Percentiles rank a stretch among this genome's conserved stretches.
Evolutionary conservation across 352 stramenopile species (phyloP).

Genomic region (Pythium inflatum): DNA sequence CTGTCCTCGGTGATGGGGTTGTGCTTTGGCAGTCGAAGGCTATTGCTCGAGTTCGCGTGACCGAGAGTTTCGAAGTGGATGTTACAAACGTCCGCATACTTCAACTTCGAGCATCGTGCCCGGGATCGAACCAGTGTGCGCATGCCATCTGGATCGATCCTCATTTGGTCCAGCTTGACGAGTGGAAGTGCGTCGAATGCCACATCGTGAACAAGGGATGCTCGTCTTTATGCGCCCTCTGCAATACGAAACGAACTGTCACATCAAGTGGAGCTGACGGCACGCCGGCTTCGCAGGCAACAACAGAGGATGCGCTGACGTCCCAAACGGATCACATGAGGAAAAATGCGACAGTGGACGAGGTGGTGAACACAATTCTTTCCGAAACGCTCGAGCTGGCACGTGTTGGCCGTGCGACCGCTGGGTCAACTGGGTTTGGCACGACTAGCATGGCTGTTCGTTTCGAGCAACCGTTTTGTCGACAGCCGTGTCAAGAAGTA

Average conservation of each 20-base stretch:
- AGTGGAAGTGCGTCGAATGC: conserved; percentile 74
- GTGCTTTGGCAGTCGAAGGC: conserved; percentile 79
- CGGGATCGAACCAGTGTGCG: conserved; percentile 77
- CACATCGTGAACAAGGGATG: conserved; percentile 74
- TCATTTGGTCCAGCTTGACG: conserved; percentile 61
- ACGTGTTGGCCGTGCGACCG: conserved; percentile 10
- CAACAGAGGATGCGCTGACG: not conserved
- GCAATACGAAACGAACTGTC: conserved; percentile 16
- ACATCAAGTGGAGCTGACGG: no score
- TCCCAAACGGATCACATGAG: not conserved
- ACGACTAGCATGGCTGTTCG: conserved; percentile 10
- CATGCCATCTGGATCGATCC: conserved; percentile 85
- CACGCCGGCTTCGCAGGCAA: not conserved
- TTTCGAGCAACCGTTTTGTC: conserved; percentile 82
- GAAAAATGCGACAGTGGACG: conserved; percentile 7
- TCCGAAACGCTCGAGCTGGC: conserved; percentile 30
- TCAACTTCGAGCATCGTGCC: conserved; percentile 67
- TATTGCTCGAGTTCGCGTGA: conserved; percentile 40
- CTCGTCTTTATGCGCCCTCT: conserved; percentile 54
- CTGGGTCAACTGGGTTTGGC: not conserved
- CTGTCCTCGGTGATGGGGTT: conserved; percentile 70
- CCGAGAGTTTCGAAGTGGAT: conserved; percentile 66
- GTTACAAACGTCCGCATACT: conserved; percentile 74
- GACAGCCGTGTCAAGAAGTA: conserved; percentile 63
- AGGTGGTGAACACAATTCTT: conserved; percentile 31